Evolutionary conservation across 345 rosid genomes (phyloP).

Genomic region (Moricandia moricandioides): DNA sequence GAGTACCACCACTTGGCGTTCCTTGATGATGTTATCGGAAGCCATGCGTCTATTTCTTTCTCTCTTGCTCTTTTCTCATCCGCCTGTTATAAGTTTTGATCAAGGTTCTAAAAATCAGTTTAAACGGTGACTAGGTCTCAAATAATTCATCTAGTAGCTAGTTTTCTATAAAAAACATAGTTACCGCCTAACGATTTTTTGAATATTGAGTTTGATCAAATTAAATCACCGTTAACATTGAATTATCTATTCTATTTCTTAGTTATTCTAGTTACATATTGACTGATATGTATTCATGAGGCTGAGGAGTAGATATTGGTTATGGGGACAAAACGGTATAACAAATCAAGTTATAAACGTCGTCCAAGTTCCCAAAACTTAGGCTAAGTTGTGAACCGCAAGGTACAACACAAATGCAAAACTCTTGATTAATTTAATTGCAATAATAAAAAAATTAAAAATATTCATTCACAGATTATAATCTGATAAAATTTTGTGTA

Average conservation of each 20-base stretch:
- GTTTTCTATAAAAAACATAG: too few relatives aligned
- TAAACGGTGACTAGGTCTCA: too few relatives aligned
- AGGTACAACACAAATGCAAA: neutral
- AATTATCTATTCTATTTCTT: neutral
- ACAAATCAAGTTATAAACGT: neutral
- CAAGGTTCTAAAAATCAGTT: too few relatives aligned
- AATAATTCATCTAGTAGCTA: too few relatives aligned
- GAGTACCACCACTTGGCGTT: slow-evolving; percentile 90
- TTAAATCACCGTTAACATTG: neutral
- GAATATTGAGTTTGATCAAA: too few relatives aligned
- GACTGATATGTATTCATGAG: neutral
- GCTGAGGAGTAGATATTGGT: neutral
- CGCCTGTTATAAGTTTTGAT: neutral
- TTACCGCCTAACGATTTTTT: too few relatives aligned
- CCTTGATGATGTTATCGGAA: slow-evolving; percentile 64
- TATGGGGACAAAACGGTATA: neutral
- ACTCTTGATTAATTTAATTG: neutral
- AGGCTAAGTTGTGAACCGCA: neutral
- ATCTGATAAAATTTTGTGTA: neutral
- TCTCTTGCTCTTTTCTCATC: slow-evolving; percentile 39
- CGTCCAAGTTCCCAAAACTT: neutral
- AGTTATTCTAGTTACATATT: neutral
- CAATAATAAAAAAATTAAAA: neutral
- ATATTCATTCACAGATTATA: neutral
- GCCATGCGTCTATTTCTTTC: slow-evolving; percentile 63